Evolutionary conservation across 441 rosid genomes (phyloP), one percentile per base, ranked within the genome.

Genomic region (Pelargonium fulgidum): DNA sequence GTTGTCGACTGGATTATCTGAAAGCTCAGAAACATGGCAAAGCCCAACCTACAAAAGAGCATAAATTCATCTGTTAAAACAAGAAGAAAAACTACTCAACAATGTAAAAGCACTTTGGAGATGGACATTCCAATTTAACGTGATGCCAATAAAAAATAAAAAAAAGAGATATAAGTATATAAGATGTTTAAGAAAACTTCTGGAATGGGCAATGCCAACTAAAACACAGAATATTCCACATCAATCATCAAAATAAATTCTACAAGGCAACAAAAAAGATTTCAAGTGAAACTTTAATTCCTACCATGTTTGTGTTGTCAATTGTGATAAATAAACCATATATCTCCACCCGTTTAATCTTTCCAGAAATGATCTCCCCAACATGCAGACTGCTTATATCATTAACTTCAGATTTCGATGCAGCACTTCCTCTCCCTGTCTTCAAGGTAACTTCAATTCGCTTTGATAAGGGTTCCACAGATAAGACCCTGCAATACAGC

Each of bases 391-490:
- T 66, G 72, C 85, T 84, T 45, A 86, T 72, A 79, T 87, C 88
- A 77, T 78, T 75, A 68, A 73, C 70, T 75, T 75, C 82, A 68
- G 93, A 85, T 83, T 83, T 87, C 50, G 76, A 19, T n/a, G 71
- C 75, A 24, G 58, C 69, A 66, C 78, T 75, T 62, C 79, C 77
- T 74, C 78, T 75, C 62, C 68, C 80, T 48, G 82, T 68, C 83
- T 85, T 94, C 80, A 94, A 74, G 69, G 93, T 92, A 81, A 92
- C 91, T 85, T 90, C 99, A 65, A 94, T 82, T 69, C 99, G 84
- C 81, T 85, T 84, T 50, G 96, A 89, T 69, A 86, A 78, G 66
- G 91, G 91, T 79, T 92, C 99, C 70, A 92, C 96, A 33, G 84
- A 73, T 75, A 89, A 73, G 59, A 94, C 88, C 92, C 99, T 94